phyloP scores from a whole-genome alignment of 2,329 filamentous ascomycete species.

The Grosmannia clavigera region DNA sequence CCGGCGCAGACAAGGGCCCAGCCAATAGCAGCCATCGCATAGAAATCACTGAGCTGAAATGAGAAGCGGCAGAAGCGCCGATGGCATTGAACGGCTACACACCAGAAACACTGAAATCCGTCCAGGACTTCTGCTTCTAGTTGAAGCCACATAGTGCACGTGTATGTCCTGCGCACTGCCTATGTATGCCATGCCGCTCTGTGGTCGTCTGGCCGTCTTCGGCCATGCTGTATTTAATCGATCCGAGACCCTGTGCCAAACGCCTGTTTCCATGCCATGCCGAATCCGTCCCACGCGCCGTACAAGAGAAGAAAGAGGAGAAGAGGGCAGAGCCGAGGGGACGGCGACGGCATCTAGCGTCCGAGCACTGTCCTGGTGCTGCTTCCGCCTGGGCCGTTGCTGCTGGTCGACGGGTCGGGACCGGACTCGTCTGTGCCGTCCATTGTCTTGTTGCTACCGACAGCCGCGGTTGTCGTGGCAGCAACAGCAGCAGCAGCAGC shows the following conservation, averaged over 20 bases:
- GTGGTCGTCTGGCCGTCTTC: too few species aligned
- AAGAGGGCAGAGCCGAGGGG: background rate
- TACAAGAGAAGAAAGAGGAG: background rate
- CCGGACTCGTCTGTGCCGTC: background rate
- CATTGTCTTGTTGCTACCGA: background rate
- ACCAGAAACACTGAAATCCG: too few species aligned
- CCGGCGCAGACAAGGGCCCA: too few species aligned
- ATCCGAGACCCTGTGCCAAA: background rate
- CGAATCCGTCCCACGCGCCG: background rate
- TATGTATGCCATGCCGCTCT: too few species aligned
- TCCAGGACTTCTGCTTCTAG: too few species aligned
- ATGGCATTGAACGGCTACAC: too few species aligned
- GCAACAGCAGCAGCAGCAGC: background rate
- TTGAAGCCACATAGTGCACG: too few species aligned
- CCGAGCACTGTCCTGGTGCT: conserved; percentile 10
- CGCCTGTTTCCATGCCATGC: background rate
- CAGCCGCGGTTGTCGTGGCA: background rate
- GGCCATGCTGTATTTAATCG: too few species aligned
- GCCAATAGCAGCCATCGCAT: background rate
- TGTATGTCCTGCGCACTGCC: too few species aligned
- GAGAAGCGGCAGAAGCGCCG: too few species aligned
- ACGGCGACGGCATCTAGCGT: background rate
- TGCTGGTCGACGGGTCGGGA: background rate
- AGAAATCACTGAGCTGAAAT: background rate
- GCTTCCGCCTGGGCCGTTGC: conserved; percentile 9